phyloP scores from a whole-genome alignment of 2,329 filamentous ascomycete species.

The Venturiaceae sp. region DNA sequence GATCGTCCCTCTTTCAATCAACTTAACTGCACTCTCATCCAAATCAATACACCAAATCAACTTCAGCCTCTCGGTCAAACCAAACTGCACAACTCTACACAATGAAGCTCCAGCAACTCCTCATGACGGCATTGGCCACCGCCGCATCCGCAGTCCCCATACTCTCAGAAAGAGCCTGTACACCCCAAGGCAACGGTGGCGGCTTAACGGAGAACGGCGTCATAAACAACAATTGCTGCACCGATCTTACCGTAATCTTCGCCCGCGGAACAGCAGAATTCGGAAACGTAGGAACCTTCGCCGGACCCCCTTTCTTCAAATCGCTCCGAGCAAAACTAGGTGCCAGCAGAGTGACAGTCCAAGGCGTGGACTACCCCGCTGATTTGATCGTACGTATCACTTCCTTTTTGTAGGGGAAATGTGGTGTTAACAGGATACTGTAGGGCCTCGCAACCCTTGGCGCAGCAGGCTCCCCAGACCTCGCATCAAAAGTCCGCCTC shows the following conservation, averaged over 20 bases:
- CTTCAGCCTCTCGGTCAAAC: background rate
- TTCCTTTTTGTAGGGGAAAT: background rate
- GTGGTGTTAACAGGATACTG: slow-evolving; percentile 6
- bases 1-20: background rate
- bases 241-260: slow-evolving; percentile 7
- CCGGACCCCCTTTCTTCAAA: slow-evolving; percentile 28
- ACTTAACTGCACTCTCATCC: background rate
- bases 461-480: slow-evolving; percentile 17
- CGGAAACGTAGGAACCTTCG: slow-evolving; percentile 32
- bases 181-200: slow-evolving; percentile 12
- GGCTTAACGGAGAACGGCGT: slow-evolving; percentile 29
- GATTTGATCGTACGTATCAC: slow-evolving; percentile 14
- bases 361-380: slow-evolving; percentile 23
- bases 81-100: background rate
- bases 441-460: slow-evolving; percentile 19
- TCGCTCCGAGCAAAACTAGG: slow-evolving; percentile 19
- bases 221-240: slow-evolving; percentile 20
- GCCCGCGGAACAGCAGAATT: slow-evolving; percentile 16
- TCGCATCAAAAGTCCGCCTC: slow-evolving; percentile 17
- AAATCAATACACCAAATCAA: background rate
- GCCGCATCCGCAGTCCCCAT: background rate
- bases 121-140: background rate
- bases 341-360: slow-evolving; percentile 17
- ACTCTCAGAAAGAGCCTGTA: slow-evolving; percentile 13
- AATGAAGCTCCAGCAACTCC: background rate